These are phyloP conservation scores for Odontarrhena argentea DNA, from an alignment of 345 rosid genomes.

Conservation along the genomic window DNA sequence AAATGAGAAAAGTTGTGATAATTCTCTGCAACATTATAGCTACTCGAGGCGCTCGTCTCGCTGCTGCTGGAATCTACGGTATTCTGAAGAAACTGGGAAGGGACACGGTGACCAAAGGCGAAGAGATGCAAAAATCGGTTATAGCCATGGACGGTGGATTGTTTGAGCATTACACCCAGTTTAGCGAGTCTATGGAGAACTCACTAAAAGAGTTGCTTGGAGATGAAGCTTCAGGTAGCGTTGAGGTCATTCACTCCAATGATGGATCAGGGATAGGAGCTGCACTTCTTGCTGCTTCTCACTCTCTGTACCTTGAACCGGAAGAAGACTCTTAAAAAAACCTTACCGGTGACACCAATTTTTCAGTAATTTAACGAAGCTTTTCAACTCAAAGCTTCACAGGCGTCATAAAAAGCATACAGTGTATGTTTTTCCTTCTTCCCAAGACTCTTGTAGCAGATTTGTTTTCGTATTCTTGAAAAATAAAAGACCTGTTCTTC, in stretches of 20 bases:
- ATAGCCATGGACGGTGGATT: conserved; percentile 85
- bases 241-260: conserved; percentile 53
- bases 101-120: conserved; percentile 52
- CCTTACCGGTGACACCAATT: not conserved
- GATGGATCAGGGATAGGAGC: conserved; percentile 89
- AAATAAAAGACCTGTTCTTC: conserved; percentile 16
- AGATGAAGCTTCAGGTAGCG: conserved; percentile 51
- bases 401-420: conserved; percentile 11
- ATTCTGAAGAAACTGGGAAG: conserved; percentile 78
- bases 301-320: conserved; percentile 51
- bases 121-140: conserved; percentile 57
- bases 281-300: conserved; percentile 77
- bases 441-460: conserved; percentile 20
- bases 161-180: conserved; percentile 68
- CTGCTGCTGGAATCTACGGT: conserved; percentile 79
- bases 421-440: not conserved
- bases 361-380: conserved; percentile 25
- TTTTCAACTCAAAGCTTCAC: too few species aligned
- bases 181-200: conserved; percentile 59
- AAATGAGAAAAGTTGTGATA: conserved; percentile 60
- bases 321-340: conserved; percentile 1
- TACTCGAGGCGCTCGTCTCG: conserved; percentile 67
- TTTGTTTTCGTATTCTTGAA: conserved; percentile 22
- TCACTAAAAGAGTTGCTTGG: conserved; percentile 69
- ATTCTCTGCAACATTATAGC: conserved; percentile 75